Percentiles rank a stretch among this genome's conserved stretches.
These are phyloP conservation scores for Whalleya microplaca DNA, from an alignment of 2,329 filamentous ascomycete genomes.

Conservation along the genomic window DNA sequence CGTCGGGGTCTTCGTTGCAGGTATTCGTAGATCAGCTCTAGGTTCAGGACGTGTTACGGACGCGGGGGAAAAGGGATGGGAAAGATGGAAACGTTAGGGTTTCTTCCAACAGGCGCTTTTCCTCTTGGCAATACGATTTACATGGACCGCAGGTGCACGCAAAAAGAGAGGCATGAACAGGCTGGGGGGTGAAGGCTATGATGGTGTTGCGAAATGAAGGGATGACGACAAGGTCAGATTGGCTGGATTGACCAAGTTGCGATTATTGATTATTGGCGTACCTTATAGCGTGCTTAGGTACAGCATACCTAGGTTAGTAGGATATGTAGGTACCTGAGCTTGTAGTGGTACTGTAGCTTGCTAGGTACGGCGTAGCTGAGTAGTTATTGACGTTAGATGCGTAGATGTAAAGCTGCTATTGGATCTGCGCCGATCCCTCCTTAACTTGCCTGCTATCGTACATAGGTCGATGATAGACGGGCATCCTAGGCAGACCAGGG, in stretches of 20 bases:
- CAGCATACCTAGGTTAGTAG: too few relatives aligned
- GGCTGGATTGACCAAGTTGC: conserved; percentile 1
- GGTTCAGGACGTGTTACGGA: not conserved
- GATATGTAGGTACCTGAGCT: too few relatives aligned
- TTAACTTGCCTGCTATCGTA: too few relatives aligned
- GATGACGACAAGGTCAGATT: conserved; percentile 23
- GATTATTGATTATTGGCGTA: not conserved
- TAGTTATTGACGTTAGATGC: too few relatives aligned
- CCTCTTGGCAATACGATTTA: not conserved
- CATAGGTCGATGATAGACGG: too few relatives aligned
- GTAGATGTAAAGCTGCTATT: too few relatives aligned
- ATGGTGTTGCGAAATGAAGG: conserved; percentile 21
- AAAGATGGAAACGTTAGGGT: not conserved
- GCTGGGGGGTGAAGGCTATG: not conserved
- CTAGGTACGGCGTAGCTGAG: too few relatives aligned
- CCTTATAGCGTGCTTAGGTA: not conserved
- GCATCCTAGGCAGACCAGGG: too few relatives aligned
- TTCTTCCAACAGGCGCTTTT: not conserved
- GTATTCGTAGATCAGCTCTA: not conserved
- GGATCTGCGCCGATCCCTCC: too few relatives aligned
- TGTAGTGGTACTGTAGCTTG: too few relatives aligned
- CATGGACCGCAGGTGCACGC: not conserved
- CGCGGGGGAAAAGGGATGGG: too few relatives aligned
- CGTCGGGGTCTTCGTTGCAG: too few relatives aligned
- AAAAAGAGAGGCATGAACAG: conserved; percentile 1